phyloP scores from a whole-genome alignment of 2,329 filamentous ascomycete genomes.

The Calonectria hawksworthii region DNA sequence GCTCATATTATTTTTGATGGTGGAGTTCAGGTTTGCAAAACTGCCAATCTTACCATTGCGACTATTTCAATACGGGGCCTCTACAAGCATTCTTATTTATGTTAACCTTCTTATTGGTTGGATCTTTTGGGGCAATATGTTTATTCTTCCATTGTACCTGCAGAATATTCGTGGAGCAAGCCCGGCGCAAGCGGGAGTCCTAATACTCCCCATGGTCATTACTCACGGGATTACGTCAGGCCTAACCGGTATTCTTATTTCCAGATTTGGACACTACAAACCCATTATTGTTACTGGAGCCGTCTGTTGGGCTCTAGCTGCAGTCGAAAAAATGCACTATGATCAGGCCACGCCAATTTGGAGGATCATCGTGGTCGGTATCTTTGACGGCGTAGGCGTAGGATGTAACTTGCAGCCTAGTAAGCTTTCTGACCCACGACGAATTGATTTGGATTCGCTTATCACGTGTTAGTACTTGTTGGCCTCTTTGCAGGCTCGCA shows the following conservation, averaged over 20 bases:
- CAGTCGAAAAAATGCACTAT: slow-evolving; percentile 1
- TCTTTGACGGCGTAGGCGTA: background rate
- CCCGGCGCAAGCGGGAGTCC: background rate
- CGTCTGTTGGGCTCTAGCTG: background rate
- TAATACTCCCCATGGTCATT: background rate
- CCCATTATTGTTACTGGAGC: background rate
- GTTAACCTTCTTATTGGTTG: background rate
- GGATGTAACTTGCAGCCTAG: background rate
- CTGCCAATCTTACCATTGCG: background rate
- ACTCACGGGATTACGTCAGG: background rate
- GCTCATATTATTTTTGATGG: background rate
- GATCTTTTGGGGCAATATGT: background rate
- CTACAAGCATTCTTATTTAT: background rate
- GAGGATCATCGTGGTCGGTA: background rate
- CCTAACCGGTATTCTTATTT: background rate
- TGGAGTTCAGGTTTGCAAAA: background rate
- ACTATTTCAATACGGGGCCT: background rate
- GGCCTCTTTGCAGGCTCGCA: background rate
- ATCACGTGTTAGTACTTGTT: background rate
- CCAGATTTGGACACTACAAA: background rate
- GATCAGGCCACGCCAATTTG: background rate
- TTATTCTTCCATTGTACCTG: background rate
- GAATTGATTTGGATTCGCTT: background rate
- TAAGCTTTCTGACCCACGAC: background rate
- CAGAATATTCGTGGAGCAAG: background rate